phyloP scores from a whole-genome alignment of 306 rosid genomes.

The Quercus gilva region DNA sequence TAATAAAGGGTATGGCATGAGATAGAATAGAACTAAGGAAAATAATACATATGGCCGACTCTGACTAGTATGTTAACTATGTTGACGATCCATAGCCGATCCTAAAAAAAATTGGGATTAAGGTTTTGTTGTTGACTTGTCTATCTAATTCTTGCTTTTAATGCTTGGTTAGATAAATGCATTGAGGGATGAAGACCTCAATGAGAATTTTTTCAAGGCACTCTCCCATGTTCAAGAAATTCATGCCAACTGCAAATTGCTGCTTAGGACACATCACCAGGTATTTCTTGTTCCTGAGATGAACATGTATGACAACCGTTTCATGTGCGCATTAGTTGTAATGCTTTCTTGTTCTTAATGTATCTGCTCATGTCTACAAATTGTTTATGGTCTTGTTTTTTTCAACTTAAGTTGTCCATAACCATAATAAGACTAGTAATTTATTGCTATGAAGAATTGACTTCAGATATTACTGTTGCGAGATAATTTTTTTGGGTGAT shows the following conservation, averaged over 20 bases:
- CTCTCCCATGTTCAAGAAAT: conserved; percentile 94
- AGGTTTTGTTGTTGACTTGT: no score
- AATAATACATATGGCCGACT: no score
- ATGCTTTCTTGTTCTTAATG: background rate
- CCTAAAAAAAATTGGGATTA: no score
- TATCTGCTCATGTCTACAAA: background rate
- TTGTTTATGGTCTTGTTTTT: background rate
- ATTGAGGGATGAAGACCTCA: conserved; percentile 83
- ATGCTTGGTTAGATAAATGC: conserved; percentile 53
- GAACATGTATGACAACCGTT: background rate
- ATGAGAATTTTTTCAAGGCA: conserved; percentile 81
- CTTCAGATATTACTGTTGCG: background rate
- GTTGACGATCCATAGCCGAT: no score
- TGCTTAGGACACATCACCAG: conserved; percentile 96
- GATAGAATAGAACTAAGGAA: no score
- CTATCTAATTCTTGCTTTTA: no score
- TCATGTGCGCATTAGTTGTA: background rate
- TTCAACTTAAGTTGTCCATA: background rate
- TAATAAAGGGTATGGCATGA: no score
- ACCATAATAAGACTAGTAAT: background rate
- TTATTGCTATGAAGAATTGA: background rate
- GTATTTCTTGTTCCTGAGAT: conserved; percentile 28
- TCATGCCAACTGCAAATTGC: conserved; percentile 87
- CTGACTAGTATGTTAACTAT: no score
- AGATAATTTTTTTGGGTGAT: no score